Base-by-base conservation (phyloP, 2,329 filamentous ascomycete species). In the Cladosporium sp. region DNA sequence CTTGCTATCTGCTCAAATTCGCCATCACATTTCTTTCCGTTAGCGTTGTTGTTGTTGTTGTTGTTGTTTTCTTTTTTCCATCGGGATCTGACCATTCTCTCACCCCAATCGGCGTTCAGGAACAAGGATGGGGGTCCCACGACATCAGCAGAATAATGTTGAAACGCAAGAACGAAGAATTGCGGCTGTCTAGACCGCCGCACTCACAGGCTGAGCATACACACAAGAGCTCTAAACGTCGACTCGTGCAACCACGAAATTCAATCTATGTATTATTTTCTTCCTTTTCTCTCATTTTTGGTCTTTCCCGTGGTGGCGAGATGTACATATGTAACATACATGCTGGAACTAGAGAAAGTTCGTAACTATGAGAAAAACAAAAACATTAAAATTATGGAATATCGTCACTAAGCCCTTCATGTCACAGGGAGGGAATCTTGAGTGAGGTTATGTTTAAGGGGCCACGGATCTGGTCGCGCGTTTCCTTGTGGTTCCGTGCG, bases 131-230 rank as follows among this genome's bases (percentile, higher is more conserved):
- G 32, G 51, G 30, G 52, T 47, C 41, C 41, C 52, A 55, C 52
- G 52, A 55, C 26, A 34, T 55, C 52, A 55, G 52, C 52, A 55
- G 52, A 55, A 30, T 55, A 55, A 55, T 55, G 52, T 55, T 30
- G 26, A 30, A 55, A 55, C 52, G 52, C 52, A 55, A 21, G n/a
- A 47, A 55, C 52, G 52, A 55, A 10, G 28, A 34, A 55, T 1
- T 15, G 18, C 52, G 26, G 32, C 52, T 32, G n/a, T n/a, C 15
- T 55, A 32, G 30, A 2, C 15, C 10, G 15, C 49, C 28, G 32
- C 7, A 21, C 28, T 55, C 52, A 55, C 52, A 34, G 52, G 30
- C 30, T 55, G 52, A 55, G 52, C 52, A 30, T 4, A 30, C 52
- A 21, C 28, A 30, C 28, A 21, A 28, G 10, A 32, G 26, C 15